Base-by-base conservation (phyloP, 371 early-diverging fungal species). In the Apophysomyces ossiformis region DNA sequence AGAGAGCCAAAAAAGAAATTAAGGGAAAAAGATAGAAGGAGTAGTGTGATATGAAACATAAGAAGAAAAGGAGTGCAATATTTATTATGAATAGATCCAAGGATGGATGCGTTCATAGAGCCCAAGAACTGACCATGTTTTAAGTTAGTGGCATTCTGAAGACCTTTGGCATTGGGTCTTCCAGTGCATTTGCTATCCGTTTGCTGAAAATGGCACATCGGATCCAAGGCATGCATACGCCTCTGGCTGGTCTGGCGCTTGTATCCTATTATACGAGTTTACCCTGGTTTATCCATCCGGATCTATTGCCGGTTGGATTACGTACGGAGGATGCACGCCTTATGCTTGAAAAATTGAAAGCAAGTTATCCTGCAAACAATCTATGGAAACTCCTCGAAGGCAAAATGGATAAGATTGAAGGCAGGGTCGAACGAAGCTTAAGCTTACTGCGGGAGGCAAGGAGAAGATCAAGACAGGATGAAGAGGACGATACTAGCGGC, bases 181-280 rank as follows among this genome's bases (percentile, higher is more conserved):
- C 69, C 0, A 45, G 67, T 37, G 41, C 64, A 37, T 64, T 58
- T 15, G 57, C 71, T 12, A 60, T 73, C 12, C 16, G 65, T 37
- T 45, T 76, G 9, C 18, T 76, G 7, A 36, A 61, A 46, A 67
- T 57, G 32, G 61, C 74, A 2, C 63, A 63, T 7, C 15, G 66
- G 7, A 69, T 65, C 32, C 37, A 57, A 37, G 69, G 73, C 37
- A 58, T 76, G 46, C 73, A 76, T 46, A 63, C 69, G 7, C 61
- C 71, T 5, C 37, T 76, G 11, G 64, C 69, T 21, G 66, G 71
- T 9, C 37, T 73, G 15, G 65, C 64, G 0, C 39, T 76, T 12
- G 37, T 76, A 9, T 58, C 68, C 7, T 76, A 67, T 38, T 73
- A 71, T 43, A 67, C 73, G 3, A 68, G 69, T 58, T 36, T 69